Conservation (phyloP, 2,329 filamentous ascomycete genomes). For the Parastagonospora avenae region DNA sequence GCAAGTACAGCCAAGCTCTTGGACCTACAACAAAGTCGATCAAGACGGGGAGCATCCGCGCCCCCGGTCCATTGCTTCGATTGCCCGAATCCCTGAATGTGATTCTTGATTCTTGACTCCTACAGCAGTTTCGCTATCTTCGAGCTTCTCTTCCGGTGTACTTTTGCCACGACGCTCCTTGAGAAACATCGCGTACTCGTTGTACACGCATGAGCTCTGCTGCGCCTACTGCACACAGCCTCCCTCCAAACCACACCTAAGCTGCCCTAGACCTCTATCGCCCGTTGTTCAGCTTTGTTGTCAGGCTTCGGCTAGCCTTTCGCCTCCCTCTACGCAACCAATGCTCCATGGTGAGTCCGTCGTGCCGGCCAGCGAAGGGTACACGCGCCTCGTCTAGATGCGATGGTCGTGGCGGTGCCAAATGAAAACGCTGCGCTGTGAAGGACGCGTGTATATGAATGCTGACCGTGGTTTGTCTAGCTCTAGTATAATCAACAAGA, state of each 20-base stretch:
- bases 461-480: constrained; percentile 3
- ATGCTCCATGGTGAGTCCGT: constrained; percentile 4
- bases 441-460: neutral
- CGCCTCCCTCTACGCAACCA: constrained; percentile 13
- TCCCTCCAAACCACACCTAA: constrained; percentile 1
- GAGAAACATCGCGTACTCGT: neutral
- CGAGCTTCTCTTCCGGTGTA: neutral
- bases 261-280: constrained; percentile 1
- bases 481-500: neutral
- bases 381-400: constrained; percentile 8
- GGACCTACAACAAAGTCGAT: neutral
- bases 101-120: too few species aligned
- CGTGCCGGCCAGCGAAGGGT: constrained; percentile 7
- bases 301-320: constrained; percentile 4
- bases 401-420: constrained; percentile 1
- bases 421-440: neutral
- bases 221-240: constrained; percentile 7
- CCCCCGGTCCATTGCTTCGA: neutral
- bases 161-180: neutral
- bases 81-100: neutral
- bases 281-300: constrained; percentile 4
- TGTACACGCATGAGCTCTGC: neutral
- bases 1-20: too few species aligned
- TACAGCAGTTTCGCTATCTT: neutral
- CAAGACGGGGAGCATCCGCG: neutral